phyloP scores from a whole-genome alignment of 371 early-diverging fungal genomes.

The Mucor mucedo region DNA sequence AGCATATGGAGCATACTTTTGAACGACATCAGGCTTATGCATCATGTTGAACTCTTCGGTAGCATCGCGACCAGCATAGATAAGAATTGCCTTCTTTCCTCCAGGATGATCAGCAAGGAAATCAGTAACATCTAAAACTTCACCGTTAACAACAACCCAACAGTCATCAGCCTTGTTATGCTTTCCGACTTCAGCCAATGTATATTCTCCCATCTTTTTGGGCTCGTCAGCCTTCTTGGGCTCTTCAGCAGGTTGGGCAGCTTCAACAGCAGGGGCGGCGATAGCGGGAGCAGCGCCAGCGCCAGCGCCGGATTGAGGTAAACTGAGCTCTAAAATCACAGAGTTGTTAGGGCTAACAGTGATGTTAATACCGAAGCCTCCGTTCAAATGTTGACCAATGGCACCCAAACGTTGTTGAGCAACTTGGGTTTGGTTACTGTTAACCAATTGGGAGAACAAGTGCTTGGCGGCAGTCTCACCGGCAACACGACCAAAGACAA shows the following conservation, averaged over 20 bases:
- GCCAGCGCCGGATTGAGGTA: slow-evolving; percentile 34
- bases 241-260: slow-evolving; percentile 36
- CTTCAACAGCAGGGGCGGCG: slow-evolving; percentile 26
- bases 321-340: slow-evolving; percentile 72
- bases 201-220: slow-evolving; percentile 52
- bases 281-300: slow-evolving; percentile 32
- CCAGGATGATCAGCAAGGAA: slow-evolving; percentile 88
- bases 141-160: slow-evolving; percentile 94
- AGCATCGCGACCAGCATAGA: slow-evolving; percentile 87
- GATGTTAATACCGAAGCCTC: slow-evolving; percentile 65
- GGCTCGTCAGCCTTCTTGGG: slow-evolving; percentile 40
- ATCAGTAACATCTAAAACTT: slow-evolving; percentile 92
- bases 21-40: slow-evolving; percentile 86
- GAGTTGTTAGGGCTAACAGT: slow-evolving; percentile 55
- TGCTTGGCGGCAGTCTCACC: slow-evolving; percentile 78
- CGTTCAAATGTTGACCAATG: slow-evolving; percentile 72
- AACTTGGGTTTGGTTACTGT: slow-evolving; percentile 38
- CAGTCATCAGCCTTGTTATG: slow-evolving; percentile 91
- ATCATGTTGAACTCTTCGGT: slow-evolving; percentile 93
- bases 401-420: slow-evolving; percentile 77
- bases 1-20: slow-evolving; percentile 85
- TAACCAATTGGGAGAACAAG: slow-evolving; percentile 62
- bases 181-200: slow-evolving; percentile 79
- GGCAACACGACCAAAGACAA: slow-evolving; percentile 96
- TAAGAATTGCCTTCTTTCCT: slow-evolving; percentile 84